Conservation (phyloP, 768 basidiomycete genomes). For the Panaeolus papilionaceus region DNA sequence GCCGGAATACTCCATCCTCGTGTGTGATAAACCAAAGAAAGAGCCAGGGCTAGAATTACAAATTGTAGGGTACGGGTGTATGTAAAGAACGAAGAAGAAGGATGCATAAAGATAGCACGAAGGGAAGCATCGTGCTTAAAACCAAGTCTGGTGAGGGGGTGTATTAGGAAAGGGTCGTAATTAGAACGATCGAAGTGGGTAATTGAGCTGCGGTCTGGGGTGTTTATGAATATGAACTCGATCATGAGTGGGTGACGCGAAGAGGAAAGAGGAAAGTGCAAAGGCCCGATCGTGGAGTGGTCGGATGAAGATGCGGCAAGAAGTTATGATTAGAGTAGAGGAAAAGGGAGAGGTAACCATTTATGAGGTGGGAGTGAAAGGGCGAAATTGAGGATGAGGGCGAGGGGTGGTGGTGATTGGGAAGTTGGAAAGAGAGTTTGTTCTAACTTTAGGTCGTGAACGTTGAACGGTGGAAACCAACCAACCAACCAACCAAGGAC, state of each 20-base stretch:
- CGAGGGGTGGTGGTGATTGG: background rate
- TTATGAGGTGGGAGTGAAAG: background rate
- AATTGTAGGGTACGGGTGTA: background rate
- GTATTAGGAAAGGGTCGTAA: constrained; percentile 11
- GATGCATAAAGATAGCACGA: background rate
- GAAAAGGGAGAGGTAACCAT: background rate
- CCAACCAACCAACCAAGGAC: too few species aligned
- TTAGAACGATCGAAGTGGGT: constrained; percentile 3
- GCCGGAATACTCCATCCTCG: background rate
- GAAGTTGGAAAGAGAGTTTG: too few species aligned
- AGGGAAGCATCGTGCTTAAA: background rate
- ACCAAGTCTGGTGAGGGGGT: background rate
- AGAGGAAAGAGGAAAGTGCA: constrained; percentile 4
- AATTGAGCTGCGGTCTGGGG: constrained; percentile 12
- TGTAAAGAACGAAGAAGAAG: background rate
- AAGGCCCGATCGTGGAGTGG: background rate
- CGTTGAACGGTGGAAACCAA: background rate
- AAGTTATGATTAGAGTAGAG: background rate
- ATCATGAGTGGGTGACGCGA: background rate
- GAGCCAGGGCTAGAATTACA: constrained; percentile 8
- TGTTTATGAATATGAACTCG: background rate
- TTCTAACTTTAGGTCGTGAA: background rate
- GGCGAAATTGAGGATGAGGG: background rate
- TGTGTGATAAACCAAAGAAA: background rate
- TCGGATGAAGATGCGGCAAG: background rate